phyloP scores from a whole-genome alignment of 1,284 basidiomycete species.

The Ganoderma sp. region DNA sequence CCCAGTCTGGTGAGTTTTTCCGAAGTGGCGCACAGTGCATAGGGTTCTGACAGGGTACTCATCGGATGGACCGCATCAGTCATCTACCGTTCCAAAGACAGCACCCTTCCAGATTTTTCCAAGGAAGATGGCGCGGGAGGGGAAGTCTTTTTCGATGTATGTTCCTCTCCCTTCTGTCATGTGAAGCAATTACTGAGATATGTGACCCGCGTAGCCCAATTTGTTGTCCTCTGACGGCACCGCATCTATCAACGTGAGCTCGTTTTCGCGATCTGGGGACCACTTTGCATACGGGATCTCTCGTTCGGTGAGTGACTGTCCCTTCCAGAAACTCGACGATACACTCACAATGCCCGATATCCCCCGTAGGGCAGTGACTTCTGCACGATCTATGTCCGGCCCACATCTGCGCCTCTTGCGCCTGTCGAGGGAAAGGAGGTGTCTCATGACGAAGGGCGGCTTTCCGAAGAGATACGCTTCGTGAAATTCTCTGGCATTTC shows the following conservation, averaged over 20 bases:
- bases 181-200: slow-evolving; percentile 8
- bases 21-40: slow-evolving; percentile 5
- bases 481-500: slow-evolving; percentile 77
- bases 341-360: slow-evolving; percentile 15
- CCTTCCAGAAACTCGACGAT: slow-evolving; percentile 26
- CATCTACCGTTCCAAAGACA: slow-evolving; percentile 69
- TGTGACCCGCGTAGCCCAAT: slow-evolving; percentile 58
- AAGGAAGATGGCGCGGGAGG: slow-evolving; percentile 49
- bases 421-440: slow-evolving; percentile 45
- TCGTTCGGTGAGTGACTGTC: slow-evolving; percentile 55
- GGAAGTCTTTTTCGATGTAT: slow-evolving; percentile 81
- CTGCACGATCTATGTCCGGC: slow-evolving; percentile 70
- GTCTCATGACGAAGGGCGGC: slow-evolving; percentile 56
- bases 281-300: slow-evolving; percentile 80
- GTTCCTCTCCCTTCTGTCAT: slow-evolving; percentile 16
- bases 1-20: slow-evolving; percentile 57
- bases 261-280: slow-evolving; percentile 71
- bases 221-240: slow-evolving; percentile 77
- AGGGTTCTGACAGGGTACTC: slow-evolving; percentile 18
- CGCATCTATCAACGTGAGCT: slow-evolving; percentile 60
- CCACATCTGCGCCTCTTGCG: slow-evolving; percentile 62
- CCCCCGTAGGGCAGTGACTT: slow-evolving; percentile 73
- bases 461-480: slow-evolving; percentile 71
- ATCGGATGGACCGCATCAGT: slow-evolving; percentile 43
- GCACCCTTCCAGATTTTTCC: slow-evolving; percentile 58